A percentile compares a stretch with the other conserved stretches of the same genome.
Evolutionary conservation across 495 filamentous ascomycete species (phyloP).

Genomic region (Xylaria cubensis): DNA sequence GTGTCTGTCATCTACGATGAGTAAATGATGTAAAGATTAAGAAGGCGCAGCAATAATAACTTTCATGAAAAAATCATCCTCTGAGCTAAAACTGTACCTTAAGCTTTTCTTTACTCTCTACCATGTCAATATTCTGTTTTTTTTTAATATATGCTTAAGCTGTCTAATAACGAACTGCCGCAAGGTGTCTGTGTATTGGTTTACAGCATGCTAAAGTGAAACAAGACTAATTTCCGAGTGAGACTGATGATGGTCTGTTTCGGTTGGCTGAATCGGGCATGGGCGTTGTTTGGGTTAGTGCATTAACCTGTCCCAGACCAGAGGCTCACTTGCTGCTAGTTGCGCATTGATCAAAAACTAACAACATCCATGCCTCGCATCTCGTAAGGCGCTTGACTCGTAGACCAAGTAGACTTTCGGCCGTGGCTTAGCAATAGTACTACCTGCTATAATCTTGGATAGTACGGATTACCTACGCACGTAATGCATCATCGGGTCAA

Average conservation of each 20-base stretch:
- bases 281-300: neutral
- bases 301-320: neutral
- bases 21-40: constrained; percentile 2
- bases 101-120: neutral
- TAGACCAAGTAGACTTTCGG: neutral
- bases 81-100: neutral
- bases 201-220: constrained; percentile 11
- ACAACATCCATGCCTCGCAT: constrained; percentile 8
- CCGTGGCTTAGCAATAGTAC: neutral
- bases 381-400: neutral
- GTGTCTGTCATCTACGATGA: neutral
- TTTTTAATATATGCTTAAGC: neutral
- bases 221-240: constrained; percentile 27
- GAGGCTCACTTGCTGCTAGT: neutral
- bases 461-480: neutral
- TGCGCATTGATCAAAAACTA: neutral
- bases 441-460: neutral
- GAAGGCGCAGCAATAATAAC: constrained; percentile 4
- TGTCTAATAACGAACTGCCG: neutral
- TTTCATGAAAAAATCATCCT: neutral
- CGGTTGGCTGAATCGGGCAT: neutral
- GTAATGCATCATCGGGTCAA: neutral
- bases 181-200: neutral
- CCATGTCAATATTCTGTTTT: neutral
- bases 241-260: constrained; percentile 22